phyloP scores from a whole-genome alignment of 352 stramenopile genomes.

The Globisporangium nagaii region DNA sequence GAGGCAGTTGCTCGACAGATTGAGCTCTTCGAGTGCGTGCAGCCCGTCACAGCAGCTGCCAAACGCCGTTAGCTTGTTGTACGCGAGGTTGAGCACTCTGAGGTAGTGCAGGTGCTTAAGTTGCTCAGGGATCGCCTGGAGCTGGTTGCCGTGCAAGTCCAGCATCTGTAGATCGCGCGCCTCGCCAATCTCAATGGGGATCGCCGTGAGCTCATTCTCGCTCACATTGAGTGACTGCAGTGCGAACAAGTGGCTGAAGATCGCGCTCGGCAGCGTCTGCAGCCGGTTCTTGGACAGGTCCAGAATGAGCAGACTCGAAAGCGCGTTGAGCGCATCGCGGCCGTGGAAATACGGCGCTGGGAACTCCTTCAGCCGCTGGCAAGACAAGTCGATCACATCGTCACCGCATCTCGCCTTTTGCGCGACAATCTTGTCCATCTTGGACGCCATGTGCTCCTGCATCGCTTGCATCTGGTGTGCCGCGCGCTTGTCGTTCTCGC shows the following conservation, averaged over 20 bases:
- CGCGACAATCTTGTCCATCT: constrained; percentile 41
- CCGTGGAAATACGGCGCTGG: constrained; percentile 41
- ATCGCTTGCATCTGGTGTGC: constrained; percentile 40
- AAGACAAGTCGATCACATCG: constrained; percentile 40
- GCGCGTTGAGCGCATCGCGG: constrained; percentile 36
- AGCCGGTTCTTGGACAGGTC: constrained; percentile 58
- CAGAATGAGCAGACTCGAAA: constrained; percentile 64
- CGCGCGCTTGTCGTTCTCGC: constrained; percentile 36
- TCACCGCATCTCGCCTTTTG: constrained; percentile 51
- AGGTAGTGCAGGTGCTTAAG: constrained; percentile 23
- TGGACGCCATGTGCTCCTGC: constrained; percentile 46
- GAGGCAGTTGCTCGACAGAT: constrained; percentile 43
- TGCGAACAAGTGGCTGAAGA: constrained; percentile 60
- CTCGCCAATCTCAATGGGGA: constrained; percentile 54
- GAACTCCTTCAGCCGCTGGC: constrained; percentile 28
- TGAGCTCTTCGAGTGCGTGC: constrained; percentile 39
- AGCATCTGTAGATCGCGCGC: constrained; percentile 39
- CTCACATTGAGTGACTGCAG: constrained; percentile 52
- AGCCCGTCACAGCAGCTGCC: constrained; percentile 39
- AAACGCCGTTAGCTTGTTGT: constrained; percentile 40
- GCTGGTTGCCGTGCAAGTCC: constrained; percentile 43
- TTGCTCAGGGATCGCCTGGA: constrained; percentile 27
- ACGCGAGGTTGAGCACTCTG: constrained; percentile 39
- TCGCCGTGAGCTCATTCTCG: constrained; percentile 35
- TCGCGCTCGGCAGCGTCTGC: constrained; percentile 23